Evolutionary conservation across 176 grass and related monocot genomes (phyloP).

Genomic region (Cenchrus fungigraminus): DNA sequence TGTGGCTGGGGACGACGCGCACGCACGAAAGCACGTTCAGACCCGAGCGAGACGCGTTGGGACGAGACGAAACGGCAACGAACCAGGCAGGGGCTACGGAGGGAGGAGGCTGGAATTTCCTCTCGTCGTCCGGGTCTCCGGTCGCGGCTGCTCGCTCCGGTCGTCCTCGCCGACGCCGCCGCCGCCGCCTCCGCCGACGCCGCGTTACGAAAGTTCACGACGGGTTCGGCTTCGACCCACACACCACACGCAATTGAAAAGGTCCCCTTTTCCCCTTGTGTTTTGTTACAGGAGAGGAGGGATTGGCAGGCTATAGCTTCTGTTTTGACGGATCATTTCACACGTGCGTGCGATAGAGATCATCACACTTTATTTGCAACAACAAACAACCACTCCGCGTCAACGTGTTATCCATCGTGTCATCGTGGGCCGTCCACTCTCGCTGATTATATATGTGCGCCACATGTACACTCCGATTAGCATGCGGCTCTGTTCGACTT

Average conservation of each 20-base stretch:
- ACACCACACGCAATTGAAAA: neutral
- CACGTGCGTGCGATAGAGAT: neutral
- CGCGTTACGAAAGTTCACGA: neutral
- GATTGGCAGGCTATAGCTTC: neutral
- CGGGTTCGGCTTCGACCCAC: neutral
- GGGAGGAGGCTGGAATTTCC: no score
- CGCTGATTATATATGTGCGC: no score
- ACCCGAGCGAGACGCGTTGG: neutral
- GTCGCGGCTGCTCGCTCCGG: neutral
- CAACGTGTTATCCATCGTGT: no score
- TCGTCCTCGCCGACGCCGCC: neutral
- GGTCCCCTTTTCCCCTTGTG: no score
- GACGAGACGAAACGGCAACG: neutral
- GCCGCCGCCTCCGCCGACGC: no score
- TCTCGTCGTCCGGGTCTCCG: no score
- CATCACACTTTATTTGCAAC: no score
- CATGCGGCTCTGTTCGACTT: no score
- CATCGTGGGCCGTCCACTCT: no score
- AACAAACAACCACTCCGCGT: no score
- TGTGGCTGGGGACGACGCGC: neutral
- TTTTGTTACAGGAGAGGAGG: neutral
- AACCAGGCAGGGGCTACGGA: neutral
- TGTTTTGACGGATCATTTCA: neutral
- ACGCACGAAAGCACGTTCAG: neutral
- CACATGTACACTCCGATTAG: no score